phyloP scores from a whole-genome alignment of 371 early-diverging fungal genomes.

The Batkoa obscura region DNA sequence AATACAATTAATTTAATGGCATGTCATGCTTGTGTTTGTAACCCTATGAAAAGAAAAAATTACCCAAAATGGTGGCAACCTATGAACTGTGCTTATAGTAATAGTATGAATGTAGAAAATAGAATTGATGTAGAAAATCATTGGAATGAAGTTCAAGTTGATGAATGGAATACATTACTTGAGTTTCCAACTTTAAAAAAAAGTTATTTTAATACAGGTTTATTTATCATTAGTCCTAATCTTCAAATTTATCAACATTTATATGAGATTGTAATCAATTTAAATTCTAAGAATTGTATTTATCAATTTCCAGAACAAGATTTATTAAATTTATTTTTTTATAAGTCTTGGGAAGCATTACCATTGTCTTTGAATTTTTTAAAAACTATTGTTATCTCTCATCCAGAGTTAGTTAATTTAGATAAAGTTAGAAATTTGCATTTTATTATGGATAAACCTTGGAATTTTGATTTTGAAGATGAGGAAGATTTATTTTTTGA shows the following conservation, averaged over 20 bases:
- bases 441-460: slow-evolving; percentile 5
- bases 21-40: slow-evolving; percentile 2
- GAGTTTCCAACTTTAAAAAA: background rate
- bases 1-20: background rate
- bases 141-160: background rate
- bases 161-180: background rate
- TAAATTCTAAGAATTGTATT: background rate
- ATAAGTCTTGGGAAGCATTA: background rate
- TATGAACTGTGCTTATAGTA: background rate
- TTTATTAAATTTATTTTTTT: background rate
- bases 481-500: too few relatives aligned
- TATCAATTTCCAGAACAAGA: slow-evolving; percentile 5
- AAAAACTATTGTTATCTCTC: background rate
- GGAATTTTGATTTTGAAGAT: background rate
- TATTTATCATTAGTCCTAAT: background rate
- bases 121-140: too few relatives aligned
- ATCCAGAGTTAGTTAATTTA: background rate
- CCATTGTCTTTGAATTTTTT: background rate
- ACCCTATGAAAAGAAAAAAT: background rate
- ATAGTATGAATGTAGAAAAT: background rate
- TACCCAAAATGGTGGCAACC: slow-evolving; percentile 2
- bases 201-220: background rate
- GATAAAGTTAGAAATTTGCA: background rate
- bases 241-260: background rate
- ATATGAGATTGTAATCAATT: background rate